phyloP scores from a whole-genome alignment of 176 grass and related monocot species.

The Hyparrhenia diplandra region DNA sequence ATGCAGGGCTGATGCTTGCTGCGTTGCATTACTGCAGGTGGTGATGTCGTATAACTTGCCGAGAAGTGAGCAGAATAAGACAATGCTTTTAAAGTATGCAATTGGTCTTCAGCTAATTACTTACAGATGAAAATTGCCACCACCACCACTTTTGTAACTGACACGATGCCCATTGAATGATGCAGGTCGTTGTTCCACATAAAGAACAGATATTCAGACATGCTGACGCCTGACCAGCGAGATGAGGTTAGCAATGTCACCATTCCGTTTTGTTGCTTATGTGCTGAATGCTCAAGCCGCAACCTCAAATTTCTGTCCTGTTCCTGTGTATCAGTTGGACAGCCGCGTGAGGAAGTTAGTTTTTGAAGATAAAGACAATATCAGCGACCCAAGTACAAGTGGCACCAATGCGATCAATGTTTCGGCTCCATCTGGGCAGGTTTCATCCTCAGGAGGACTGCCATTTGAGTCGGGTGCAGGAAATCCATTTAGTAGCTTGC shows the following conservation, averaged over 20 bases:
- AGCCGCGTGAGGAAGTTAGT: conserved; percentile 58
- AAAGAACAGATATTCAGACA: conserved; percentile 76
- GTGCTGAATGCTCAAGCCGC: neutral
- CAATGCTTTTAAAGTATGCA: conserved; percentile 58
- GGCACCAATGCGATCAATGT: conserved; percentile 1
- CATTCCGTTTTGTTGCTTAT: conserved; percentile 4
- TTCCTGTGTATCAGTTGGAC: conserved; percentile 65
- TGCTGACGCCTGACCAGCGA: conserved; percentile 56
- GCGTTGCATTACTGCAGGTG: conserved; percentile 37
- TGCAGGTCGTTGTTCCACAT: conserved; percentile 76
- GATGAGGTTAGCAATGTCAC: conserved; percentile 49
- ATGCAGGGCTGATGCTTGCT: conserved; percentile 5
- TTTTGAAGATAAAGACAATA: conserved; percentile 59
- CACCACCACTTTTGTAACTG: conserved; percentile 19
- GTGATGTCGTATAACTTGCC: conserved; percentile 46
- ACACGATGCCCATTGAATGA: conserved; percentile 29
- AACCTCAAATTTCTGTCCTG: conserved; percentile 19
- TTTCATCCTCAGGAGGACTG: conserved; percentile 37
- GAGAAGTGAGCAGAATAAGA: conserved; percentile 67
- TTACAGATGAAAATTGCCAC: neutral
- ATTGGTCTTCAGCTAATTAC: conserved; percentile 14
- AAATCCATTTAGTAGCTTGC: conserved; percentile 42
- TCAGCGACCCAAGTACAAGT: conserved; percentile 16
- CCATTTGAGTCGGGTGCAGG: conserved; percentile 25
- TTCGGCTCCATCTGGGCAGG: conserved; percentile 26